These are phyloP conservation scores for Polysphondylium violaceum DNA, from an alignment of 78 protist species.

Conservation along the genomic window DNA sequence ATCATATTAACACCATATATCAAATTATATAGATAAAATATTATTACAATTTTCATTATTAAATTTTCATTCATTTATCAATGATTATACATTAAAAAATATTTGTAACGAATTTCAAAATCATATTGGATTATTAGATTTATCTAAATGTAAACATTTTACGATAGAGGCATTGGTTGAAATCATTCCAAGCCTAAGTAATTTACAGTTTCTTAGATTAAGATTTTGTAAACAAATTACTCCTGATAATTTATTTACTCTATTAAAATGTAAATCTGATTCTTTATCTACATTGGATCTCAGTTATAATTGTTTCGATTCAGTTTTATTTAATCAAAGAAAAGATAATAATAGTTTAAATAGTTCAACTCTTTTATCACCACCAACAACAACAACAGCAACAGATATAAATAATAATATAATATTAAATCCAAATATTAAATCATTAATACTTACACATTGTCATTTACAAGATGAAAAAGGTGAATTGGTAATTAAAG, in stretches of 20 bases:
- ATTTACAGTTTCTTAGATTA: neutral
- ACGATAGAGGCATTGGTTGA: constrained; percentile 14
- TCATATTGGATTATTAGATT: neutral
- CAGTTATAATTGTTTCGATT: neutral
- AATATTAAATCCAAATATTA: constrained; percentile 4
- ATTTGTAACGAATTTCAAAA: neutral
- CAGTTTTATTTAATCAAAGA: too few relatives aligned
- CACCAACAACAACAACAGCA: neutral
- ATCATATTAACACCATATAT: too few relatives aligned
- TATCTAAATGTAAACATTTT: constrained; percentile 24
- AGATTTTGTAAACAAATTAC: constrained; percentile 25
- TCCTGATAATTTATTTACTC: neutral
- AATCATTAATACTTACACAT: neutral
- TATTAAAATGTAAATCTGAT: neutral
- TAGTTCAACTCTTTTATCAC: neutral
- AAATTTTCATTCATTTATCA: neutral
- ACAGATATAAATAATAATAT: too few relatives aligned
- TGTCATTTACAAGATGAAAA: constrained; percentile 12
- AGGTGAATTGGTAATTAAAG: neutral
- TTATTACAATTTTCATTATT: too few relatives aligned
- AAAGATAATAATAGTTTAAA: neutral
- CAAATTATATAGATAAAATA: too few relatives aligned
- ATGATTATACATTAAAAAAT: neutral
- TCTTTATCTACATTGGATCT: neutral
- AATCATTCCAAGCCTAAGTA: neutral